Evolutionary conservation across 2,329 filamentous ascomycete species (phyloP).

Genomic region (Claviceps purpurea): DNA sequence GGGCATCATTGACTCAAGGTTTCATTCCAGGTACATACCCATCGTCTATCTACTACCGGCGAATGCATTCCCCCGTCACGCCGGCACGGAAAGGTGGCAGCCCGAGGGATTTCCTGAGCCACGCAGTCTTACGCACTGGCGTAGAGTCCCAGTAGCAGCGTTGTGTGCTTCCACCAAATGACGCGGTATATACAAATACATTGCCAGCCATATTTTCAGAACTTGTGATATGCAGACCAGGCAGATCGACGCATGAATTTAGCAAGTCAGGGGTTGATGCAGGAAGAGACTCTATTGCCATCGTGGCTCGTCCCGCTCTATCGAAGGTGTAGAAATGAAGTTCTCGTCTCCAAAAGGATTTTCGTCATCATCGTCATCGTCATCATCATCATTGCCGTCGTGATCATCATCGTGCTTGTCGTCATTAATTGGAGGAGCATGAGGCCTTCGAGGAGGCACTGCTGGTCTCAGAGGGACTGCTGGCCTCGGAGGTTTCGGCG

Average conservation of each 20-base stretch:
- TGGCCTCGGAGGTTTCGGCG: constrained; percentile 27
- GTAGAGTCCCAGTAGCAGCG: too few relatives aligned
- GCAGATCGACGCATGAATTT: not conserved
- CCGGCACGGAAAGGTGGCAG: too few relatives aligned
- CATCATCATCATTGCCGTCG: constrained; percentile 64
- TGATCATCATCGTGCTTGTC: constrained; percentile 31
- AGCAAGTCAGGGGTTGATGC: too few relatives aligned
- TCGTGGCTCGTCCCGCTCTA: constrained; percentile 17
- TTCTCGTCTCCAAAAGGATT: constrained; percentile 81
- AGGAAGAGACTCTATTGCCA: constrained; percentile 12
- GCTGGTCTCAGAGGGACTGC: constrained; percentile 21
- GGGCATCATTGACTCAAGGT: too few relatives aligned
- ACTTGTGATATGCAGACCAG: not conserved
- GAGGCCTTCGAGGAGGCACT: not conserved
- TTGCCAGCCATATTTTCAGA: too few relatives aligned
- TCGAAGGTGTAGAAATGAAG: constrained; percentile 34
- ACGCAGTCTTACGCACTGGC: too few relatives aligned
- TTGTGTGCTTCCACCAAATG: too few relatives aligned
- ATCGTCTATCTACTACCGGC: too few relatives aligned
- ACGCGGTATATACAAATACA: too few relatives aligned
- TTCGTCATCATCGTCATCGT: constrained; percentile 64
- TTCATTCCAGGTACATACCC: too few relatives aligned
- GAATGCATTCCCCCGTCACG: too few relatives aligned
- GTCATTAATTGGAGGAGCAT: constrained; percentile 6
- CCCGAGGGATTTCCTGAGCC: too few relatives aligned